Conservation (phyloP, 2,329 filamentous ascomycete genomes). For the Neopestalotiopsis sp. region DNA sequence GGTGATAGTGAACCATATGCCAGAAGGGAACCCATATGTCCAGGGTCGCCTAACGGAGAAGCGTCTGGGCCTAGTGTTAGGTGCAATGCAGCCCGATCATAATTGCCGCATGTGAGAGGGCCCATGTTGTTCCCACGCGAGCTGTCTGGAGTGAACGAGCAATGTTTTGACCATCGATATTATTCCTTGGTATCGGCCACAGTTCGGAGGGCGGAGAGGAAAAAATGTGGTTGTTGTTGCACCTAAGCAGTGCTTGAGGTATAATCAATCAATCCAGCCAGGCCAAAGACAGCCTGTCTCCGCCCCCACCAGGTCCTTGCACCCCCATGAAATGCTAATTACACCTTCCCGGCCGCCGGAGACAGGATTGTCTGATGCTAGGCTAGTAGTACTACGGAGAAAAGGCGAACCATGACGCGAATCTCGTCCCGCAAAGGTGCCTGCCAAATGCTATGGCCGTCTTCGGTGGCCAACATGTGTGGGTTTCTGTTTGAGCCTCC, state of each 20-base stretch:
- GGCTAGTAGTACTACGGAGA: not conserved
- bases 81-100: not conserved
- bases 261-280: not conserved
- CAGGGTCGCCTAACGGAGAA: not conserved
- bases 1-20: not conserved
- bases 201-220: not conserved
- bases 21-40: not conserved
- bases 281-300: not conserved
- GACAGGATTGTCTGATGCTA: not conserved
- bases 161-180: too few relatives aligned
- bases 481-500: not conserved
- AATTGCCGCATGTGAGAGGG: conserved; percentile 1
- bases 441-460: not conserved
- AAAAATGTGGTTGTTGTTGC: not conserved
- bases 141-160: not conserved
- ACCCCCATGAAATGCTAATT: conserved; percentile 3
- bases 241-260: not conserved
- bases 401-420: not conserved
- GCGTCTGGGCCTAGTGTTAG: not conserved
- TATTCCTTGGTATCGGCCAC: not conserved
- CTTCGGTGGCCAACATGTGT: not conserved
- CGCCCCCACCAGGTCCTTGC: not conserved
- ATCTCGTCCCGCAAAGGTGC: not conserved
- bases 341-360: not conserved
- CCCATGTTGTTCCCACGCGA: not conserved